Conservation (phyloP, 148 eudicot genomes). For the Rhododendron henanense region DNA sequence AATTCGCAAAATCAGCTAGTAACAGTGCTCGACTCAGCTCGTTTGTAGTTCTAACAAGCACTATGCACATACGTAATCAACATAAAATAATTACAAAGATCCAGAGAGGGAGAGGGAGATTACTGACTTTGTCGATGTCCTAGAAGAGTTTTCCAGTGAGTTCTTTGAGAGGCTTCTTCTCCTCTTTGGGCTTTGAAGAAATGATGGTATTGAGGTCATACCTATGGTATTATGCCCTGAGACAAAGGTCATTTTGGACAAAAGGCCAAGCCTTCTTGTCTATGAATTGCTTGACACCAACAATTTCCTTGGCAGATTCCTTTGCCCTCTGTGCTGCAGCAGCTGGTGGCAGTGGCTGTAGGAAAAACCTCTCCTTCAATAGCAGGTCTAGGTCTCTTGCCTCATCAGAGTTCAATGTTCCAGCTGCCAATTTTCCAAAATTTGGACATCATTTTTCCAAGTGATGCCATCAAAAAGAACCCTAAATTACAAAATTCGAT, state of each 20-base stretch:
- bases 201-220: slow-evolving; percentile 89
- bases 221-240: slow-evolving; percentile 68
- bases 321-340: slow-evolving; percentile 74
- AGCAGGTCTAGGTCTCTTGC: slow-evolving; percentile 68
- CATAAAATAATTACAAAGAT: neutral
- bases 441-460: neutral
- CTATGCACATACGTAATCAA: neutral
- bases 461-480: neutral
- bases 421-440: slow-evolving; percentile 43
- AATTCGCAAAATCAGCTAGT: neutral
- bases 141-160: slow-evolving; percentile 80
- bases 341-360: slow-evolving; percentile 71
- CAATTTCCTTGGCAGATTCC: slow-evolving; percentile 84
- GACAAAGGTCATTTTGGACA: slow-evolving; percentile 83
- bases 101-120: neutral
- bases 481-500: neutral
- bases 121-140: slow-evolving; percentile 58
- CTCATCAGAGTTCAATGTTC: slow-evolving; percentile 88
- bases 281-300: slow-evolving; percentile 62
- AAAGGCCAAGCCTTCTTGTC: slow-evolving; percentile 98
- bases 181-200: slow-evolving; percentile 73
- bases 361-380: slow-evolving; percentile 63
- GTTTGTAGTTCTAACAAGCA: neutral
- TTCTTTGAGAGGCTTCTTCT: slow-evolving; percentile 69
- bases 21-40: neutral